Evolutionary conservation across 208 protist genomes (phyloP).

Genomic region (Acanthamoeba healyi): DNA sequence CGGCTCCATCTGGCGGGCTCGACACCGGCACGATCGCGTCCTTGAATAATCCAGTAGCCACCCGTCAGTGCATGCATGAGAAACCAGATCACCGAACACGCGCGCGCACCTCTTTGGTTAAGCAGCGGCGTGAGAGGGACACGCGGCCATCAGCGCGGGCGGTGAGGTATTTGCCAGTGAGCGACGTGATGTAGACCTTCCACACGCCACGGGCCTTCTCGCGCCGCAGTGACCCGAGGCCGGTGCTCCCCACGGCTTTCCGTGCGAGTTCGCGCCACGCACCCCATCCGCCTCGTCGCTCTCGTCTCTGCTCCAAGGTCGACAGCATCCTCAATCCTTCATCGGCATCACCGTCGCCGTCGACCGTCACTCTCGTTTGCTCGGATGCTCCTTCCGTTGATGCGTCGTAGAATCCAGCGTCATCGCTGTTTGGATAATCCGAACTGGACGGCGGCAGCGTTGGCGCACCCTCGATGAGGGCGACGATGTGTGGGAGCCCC

Average conservation of each 20-base stretch:
- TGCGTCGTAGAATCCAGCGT: too few species aligned
- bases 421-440: too few species aligned
- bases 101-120: neutral
- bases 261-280: slow-evolving; percentile 19
- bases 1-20: slow-evolving; percentile 15
- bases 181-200: slow-evolving; percentile 66
- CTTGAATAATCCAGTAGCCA: neutral
- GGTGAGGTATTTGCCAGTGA: slow-evolving; percentile 51
- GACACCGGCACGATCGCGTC: slow-evolving; percentile 8
- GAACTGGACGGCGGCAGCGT: neutral
- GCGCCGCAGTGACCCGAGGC: slow-evolving; percentile 42
- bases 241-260: slow-evolving; percentile 44
- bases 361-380: too few species aligned
- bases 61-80: neutral
- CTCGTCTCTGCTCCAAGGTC: neutral
- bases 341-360: too few species aligned
- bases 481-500: slow-evolving; percentile 29
- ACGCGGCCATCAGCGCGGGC: slow-evolving; percentile 56
- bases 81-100: neutral
- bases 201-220: slow-evolving; percentile 64
- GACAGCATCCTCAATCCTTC: neutral
- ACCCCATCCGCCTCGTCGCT: slow-evolving; percentile 9
- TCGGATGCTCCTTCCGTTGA: too few species aligned
- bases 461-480: neutral
- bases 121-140: neutral